These are phyloP conservation scores for Porogramme epimiltina DNA, from an alignment of 1,284 basidiomycete genomes.

Conservation along the genomic window DNA sequence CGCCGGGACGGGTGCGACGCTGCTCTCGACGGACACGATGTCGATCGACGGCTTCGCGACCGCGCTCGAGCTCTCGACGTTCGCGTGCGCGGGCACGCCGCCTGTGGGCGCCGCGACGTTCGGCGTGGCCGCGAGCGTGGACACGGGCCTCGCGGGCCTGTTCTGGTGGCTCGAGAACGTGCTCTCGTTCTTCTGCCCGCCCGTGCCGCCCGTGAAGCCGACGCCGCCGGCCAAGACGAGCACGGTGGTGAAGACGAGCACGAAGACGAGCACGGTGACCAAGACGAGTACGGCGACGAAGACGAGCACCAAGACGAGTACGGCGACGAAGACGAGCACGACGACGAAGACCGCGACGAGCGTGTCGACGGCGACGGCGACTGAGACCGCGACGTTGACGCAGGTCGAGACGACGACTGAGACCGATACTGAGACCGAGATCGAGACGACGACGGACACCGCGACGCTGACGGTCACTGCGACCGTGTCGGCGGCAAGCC, in stretches of 20 bases:
- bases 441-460: conserved; percentile 7
- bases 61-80: conserved; percentile 12
- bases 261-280: conserved; percentile 1
- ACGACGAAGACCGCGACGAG: conserved; percentile 1
- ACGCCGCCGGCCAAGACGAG: conserved; percentile 4
- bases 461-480: conserved; percentile 11
- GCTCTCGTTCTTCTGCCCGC: conserved; percentile 16
- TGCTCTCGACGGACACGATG: background rate
- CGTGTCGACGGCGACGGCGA: conserved; percentile 3
- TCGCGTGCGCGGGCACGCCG: conserved; percentile 9
- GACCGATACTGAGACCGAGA: conserved; percentile 5
- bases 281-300: conserved; percentile 4
- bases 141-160: background rate
- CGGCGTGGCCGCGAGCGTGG: conserved; percentile 1
- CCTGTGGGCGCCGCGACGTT: background rate
- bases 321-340: conserved; percentile 3
- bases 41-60: background rate
- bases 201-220: background rate
- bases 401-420: conserved; percentile 2
- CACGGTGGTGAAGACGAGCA: background rate
- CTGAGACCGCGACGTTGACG: conserved; percentile 2
- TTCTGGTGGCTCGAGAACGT: conserved; percentile 11
- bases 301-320: background rate
- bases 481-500: conserved; percentile 7
- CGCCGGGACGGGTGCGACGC: conserved; percentile 6